Conservation (phyloP, 768 basidiomycete genomes). For the Clavaria fumosa region DNA sequence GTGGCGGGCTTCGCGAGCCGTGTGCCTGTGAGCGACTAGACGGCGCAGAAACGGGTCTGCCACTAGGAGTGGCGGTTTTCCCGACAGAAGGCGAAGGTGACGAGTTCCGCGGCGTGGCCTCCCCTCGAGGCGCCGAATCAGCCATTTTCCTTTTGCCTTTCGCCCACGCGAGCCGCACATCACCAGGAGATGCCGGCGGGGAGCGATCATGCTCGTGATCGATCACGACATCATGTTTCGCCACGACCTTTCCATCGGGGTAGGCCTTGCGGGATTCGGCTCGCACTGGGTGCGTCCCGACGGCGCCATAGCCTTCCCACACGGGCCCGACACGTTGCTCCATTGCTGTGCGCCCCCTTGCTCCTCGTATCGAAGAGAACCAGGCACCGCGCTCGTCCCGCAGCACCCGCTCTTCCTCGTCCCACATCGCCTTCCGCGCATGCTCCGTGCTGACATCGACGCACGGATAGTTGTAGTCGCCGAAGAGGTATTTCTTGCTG, state of each 20-base stretch:
- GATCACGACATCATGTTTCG: constrained; percentile 19
- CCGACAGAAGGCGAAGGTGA: too few species aligned
- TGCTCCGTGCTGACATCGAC: constrained; percentile 76
- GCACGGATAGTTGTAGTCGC: constrained; percentile 81
- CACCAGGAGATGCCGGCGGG: constrained; percentile 18
- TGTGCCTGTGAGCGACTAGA: too few species aligned
- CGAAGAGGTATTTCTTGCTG: constrained; percentile 69
- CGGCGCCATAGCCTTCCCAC: constrained; percentile 46
- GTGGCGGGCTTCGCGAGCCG: too few species aligned
- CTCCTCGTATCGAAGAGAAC: constrained; percentile 44
- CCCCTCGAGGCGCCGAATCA: too few species aligned
- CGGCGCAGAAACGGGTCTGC: too few species aligned
- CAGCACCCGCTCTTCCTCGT: constrained; percentile 76
- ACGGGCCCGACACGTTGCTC: constrained; percentile 24
- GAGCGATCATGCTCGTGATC: constrained; percentile 32
- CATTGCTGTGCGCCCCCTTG: constrained; percentile 26
- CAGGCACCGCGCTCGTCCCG: constrained; percentile 60
- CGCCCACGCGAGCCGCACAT: constrained; percentile 35
- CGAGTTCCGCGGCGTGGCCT: too few species aligned
- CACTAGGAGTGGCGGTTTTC: too few species aligned
- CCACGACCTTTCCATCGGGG: constrained; percentile 7
- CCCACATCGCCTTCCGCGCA: constrained; percentile 52
- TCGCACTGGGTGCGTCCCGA: constrained; percentile 17
- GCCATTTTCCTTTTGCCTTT: too few species aligned
- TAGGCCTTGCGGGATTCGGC: constrained; percentile 1